Base-by-base conservation (phyloP, 1,284 basidiomycete genomes). In the Austroboletus novae-zelandiae region DNA sequence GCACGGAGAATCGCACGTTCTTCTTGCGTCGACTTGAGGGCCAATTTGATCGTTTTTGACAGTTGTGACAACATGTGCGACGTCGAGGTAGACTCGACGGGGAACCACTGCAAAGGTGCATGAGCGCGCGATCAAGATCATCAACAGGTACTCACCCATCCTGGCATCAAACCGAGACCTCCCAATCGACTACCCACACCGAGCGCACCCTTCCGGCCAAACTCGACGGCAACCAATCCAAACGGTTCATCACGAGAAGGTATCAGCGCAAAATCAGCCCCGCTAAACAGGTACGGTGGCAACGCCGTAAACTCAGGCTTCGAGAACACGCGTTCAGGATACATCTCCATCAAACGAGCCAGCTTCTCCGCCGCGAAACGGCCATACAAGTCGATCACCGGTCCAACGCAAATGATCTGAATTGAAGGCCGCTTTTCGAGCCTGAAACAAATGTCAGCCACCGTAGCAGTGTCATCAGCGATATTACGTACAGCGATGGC, bases 181-280 rank as follows among this genome's bases (percentile, higher is more conserved):
- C 93, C 93, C 29, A 95, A 79, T 66, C 93, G 89, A 74, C 87
- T 84, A 61, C 93, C 93, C 57, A 96, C 93, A 76, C 93, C 93
- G 48, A 96, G 80, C 54, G 93, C 93, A 78, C 93, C 93, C 72
- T 95, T 95, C 60, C 93, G 79, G 71, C 93, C 93, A 71, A 96
- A 96, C 68, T 95, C 93, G 61, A 96, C 93, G 50, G 93, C 93
- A 42, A 95, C 93, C 45, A 95, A 76, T 75, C 93, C 93, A 71
- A 96, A 96, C 2, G 93, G 93, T 65, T 96, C 93, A 67, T 96
- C 93, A 73, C 93, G 88, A 54, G 91, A 95, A 5, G 93, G 93
- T 60, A 96, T 96, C 48, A 96, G 73, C 20, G 93, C 93, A 59
- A 96, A 96, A 68, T 96, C 93, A 42, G 93, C 93, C 63, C 93